Evolutionary conservation across 2,329 filamentous ascomycete species (phyloP), one percentile per base, ranked within the genome.

Genomic region (Ophiostoma perfectum): DNA sequence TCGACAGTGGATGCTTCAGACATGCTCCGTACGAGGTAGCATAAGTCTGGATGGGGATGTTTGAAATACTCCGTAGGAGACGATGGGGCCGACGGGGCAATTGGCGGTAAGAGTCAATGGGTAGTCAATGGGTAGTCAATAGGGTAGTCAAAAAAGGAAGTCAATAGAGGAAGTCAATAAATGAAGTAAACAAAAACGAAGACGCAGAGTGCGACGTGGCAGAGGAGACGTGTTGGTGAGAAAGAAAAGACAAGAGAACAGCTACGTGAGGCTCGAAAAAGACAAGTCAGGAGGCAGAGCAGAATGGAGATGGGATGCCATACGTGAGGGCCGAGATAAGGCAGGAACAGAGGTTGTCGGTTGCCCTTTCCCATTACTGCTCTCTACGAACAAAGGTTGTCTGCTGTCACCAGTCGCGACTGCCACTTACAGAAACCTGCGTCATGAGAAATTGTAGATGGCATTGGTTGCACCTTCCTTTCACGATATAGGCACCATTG

Each of bases 31-130:
- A 60, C 55, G 38, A 60, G 27, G 55, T 60, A 36, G 55, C 55
- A 60, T 60, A 60, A 39, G 9, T 49, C 14, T 60, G 9, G 27
- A 18, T 36, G 55, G 55, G 27, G 49, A 5, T 5, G 42, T 44
- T 14, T 16, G 9, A 7, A 16, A 7, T 16, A 27, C 27, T 27
- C 27, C 27, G 27, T 6, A 44, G 42, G 42, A 44, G 42, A 6
- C 45, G 45, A 49, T 16, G 55, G 55, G 27, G 55, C 55, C 49
- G 55, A 60, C 5, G 55, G 52, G 52, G 27, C 52, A 58, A 58
- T n/a, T 38, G 52, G 55, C 55, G 55, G 55, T 60, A 60, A 60
- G 55, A 60, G 11, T 52, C 47, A 18, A 52, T 52, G 18, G n/a
- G 27, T 27, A 52, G n/a, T 27, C n/a, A 2, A 16, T n/a, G 18